Conservation (phyloP, 345 rosid genomes). For the Draba incana region DNA sequence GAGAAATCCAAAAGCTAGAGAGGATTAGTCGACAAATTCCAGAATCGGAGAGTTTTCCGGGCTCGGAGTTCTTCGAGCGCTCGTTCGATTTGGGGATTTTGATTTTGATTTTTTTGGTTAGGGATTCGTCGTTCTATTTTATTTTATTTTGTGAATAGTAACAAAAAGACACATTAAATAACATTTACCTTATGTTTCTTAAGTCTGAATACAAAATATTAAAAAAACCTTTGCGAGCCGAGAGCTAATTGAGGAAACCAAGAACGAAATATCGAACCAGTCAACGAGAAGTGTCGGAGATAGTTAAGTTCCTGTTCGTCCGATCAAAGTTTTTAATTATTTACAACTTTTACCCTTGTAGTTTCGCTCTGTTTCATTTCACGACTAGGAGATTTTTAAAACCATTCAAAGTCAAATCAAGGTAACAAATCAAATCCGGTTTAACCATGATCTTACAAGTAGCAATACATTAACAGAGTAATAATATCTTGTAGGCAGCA, state of each 20-base stretch:
- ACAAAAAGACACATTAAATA: slow-evolving; percentile 31
- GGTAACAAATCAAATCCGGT: slow-evolving; percentile 2
- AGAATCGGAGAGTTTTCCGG: not conserved
- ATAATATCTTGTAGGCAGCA: not conserved
- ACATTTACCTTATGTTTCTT: slow-evolving; percentile 29
- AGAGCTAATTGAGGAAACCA: slow-evolving; percentile 17
- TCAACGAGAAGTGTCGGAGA: slow-evolving; percentile 12
- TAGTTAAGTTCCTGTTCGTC: slow-evolving; percentile 32
- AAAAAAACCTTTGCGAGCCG: not conserved
- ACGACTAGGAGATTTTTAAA: not conserved
- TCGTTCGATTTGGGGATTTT: slow-evolving; percentile 39
- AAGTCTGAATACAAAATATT: slow-evolving; percentile 28
- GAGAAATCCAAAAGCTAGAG: slow-evolving; percentile 8
- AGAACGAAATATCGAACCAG: slow-evolving; percentile 17
- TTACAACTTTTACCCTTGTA: slow-evolving; percentile 16
- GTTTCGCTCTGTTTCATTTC: slow-evolving; percentile 9
- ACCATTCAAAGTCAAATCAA: slow-evolving; percentile 1
- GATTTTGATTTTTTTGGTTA: not conserved
- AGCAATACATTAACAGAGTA: slow-evolving; percentile 2
- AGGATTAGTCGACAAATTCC: slow-evolving; percentile 28
- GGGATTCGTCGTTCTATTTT: not conserved
- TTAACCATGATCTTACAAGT: slow-evolving; percentile 4
- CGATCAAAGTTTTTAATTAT: slow-evolving; percentile 9
- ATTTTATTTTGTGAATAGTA: slow-evolving; percentile 19
- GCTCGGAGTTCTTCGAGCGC: not conserved